A percentile compares a stretch with the other conserved stretches of the same genome.
These are phyloP conservation scores for Cylindrotheca closterium DNA, from an alignment of 108 stramenopile species.

Conservation along the genomic window DNA sequence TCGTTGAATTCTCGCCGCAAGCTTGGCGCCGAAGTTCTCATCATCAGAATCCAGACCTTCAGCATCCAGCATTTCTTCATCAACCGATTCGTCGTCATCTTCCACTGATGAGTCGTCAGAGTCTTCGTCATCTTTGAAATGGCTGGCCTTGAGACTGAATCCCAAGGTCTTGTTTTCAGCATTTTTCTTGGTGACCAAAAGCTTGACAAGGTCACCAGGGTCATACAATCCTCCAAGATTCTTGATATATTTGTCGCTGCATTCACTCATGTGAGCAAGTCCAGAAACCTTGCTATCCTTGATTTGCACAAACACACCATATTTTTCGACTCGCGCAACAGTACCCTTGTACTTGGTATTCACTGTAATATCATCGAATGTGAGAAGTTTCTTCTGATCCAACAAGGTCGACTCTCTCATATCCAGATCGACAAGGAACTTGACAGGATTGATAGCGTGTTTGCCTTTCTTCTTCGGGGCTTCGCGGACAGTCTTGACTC, in stretches of 20 bases:
- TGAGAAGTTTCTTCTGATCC: conserved; percentile 50
- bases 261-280: conserved; percentile 89
- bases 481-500: conserved; percentile 56
- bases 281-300: conserved; percentile 87
- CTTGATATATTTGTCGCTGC: conserved; percentile 81
- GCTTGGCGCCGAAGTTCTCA: conserved; percentile 69
- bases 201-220: conserved; percentile 93
- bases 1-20: conserved; percentile 54
- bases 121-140: conserved; percentile 82
- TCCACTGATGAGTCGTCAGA: conserved; percentile 49
- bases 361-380: conserved; percentile 71
- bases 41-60: conserved; percentile 39
- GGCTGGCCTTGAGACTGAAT: conserved; percentile 91
- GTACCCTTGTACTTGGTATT: conserved; percentile 84
- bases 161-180: conserved; percentile 62
- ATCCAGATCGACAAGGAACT: conserved; percentile 65
- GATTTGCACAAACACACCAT: conserved; percentile 92
- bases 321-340: conserved; percentile 82
- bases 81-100: conserved; percentile 31
- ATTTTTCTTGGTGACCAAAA: conserved; percentile 84
- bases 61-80: conserved; percentile 45
- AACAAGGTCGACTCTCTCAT: conserved; percentile 79
- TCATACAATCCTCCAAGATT: conserved; percentile 78
- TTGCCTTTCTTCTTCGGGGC: conserved; percentile 26
- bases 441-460: conserved; percentile 13